A percentile compares a stretch with the other conserved stretches of the same genome.
Evolutionary conservation across 2,329 filamentous ascomycete genomes (phyloP).

Genomic region (Xylariaceae sp.): DNA sequence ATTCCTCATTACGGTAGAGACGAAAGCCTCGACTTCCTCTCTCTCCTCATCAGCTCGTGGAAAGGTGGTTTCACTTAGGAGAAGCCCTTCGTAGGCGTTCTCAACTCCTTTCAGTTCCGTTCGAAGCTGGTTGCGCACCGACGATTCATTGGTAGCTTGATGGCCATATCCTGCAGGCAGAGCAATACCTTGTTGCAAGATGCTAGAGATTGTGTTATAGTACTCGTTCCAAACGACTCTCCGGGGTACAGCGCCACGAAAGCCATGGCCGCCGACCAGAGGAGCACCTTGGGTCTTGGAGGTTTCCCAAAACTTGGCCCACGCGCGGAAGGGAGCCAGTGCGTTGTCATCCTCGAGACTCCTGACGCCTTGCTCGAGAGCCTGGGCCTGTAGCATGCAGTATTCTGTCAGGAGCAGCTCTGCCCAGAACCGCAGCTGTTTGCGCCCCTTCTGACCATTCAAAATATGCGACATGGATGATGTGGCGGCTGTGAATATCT

Average conservation of each 20-base stretch:
- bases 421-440: slow-evolving; percentile 73
- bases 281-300: slow-evolving; percentile 40
- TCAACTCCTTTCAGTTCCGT: slow-evolving; percentile 79
- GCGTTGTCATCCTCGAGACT: slow-evolving; percentile 52
- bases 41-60: slow-evolving; percentile 80
- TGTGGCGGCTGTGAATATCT: slow-evolving; percentile 64
- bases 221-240: slow-evolving; percentile 81
- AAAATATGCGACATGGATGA: slow-evolving; percentile 58
- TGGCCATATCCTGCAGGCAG: slow-evolving; percentile 52
- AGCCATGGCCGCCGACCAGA: slow-evolving; percentile 54
- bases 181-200: slow-evolving; percentile 65
- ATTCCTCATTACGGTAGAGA: slow-evolving; percentile 75
- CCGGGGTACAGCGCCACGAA: slow-evolving; percentile 58
- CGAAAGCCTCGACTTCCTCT: slow-evolving; percentile 77
- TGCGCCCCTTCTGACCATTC: slow-evolving; percentile 50
- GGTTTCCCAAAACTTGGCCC: slow-evolving; percentile 67
- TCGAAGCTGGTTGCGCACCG: slow-evolving; percentile 62
- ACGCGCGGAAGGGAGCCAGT: slow-evolving; percentile 60
- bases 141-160: slow-evolving; percentile 45
- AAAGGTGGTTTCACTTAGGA: slow-evolving; percentile 78
- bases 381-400: slow-evolving; percentile 66
- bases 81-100: slow-evolving; percentile 70
- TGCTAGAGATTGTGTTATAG: slow-evolving; percentile 73
- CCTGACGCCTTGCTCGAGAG: slow-evolving; percentile 50
- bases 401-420: slow-evolving; percentile 74